phyloP scores from a whole-genome alignment of 2,329 filamentous ascomycete genomes.

The Trichophyton rubrum region DNA sequence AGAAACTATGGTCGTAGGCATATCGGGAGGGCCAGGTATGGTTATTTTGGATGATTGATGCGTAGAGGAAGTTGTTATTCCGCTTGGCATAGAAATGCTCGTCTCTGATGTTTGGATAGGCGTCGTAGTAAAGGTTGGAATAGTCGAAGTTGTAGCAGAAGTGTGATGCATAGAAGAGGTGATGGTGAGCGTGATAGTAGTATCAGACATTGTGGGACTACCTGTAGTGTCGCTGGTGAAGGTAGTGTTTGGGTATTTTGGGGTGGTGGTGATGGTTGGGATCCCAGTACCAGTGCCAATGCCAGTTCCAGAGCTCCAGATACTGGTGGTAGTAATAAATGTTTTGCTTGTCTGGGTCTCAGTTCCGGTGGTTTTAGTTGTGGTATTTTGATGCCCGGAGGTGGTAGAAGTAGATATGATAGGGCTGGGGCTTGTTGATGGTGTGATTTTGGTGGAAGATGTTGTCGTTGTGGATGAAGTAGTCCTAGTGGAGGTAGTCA shows the following conservation, averaged over 20 bases:
- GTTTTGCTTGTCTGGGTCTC: neutral
- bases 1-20: constrained; percentile 7
- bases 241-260: neutral
- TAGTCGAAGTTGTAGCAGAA: too few relatives aligned
- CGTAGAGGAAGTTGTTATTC: neutral
- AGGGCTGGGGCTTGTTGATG: neutral
- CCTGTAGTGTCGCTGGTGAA: neutral
- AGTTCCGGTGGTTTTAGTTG: neutral
- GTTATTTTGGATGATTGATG: neutral
- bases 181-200: neutral
- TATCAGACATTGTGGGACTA: neutral
- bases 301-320: neutral
- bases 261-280: neutral
- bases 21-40: constrained; percentile 9
- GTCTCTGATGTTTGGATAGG: too few relatives aligned
- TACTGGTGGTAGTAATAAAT: neutral
- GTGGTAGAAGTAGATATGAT: neutral
- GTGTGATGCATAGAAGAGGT: neutral
- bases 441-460: neutral
- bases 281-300: neutral
- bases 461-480: neutral
- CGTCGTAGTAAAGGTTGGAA: too few relatives aligned
- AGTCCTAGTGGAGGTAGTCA: neutral
- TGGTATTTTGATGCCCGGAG: neutral
- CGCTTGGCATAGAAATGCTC: too few relatives aligned